A percentile compares a stretch with the other conserved stretches of the same genome.
Conservation (phyloP, 2,329 filamentous ascomycete species). For the Aspergillus sp. region DNA sequence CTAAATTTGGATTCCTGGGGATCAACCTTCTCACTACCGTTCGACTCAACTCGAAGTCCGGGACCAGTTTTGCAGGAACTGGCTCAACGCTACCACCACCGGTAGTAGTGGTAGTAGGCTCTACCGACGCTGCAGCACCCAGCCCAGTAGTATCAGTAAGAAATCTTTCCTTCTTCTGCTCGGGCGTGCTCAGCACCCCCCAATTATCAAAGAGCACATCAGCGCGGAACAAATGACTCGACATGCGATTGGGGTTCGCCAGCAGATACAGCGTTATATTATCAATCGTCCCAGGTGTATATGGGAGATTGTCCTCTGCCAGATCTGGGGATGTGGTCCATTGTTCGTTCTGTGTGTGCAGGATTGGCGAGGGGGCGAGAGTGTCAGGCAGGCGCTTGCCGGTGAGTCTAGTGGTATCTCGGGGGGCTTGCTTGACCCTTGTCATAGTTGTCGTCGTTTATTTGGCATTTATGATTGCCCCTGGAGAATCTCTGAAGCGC, state of each 20-base stretch:
- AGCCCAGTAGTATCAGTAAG: constrained; percentile 6
- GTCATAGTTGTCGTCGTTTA: constrained; percentile 3
- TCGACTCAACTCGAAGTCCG: constrained; percentile 43
- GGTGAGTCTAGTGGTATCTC: constrained; percentile 17
- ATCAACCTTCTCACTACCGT: constrained; percentile 69
- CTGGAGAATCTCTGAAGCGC: background rate
- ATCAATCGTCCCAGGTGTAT: constrained; percentile 25
- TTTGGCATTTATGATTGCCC: background rate
- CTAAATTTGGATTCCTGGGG: constrained; percentile 70
- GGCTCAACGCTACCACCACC: constrained; percentile 7
- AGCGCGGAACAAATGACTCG: constrained; percentile 51
- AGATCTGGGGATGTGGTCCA: constrained; percentile 30
- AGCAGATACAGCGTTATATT: constrained; percentile 45
- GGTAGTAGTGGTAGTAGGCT: background rate
- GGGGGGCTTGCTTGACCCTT: constrained; percentile 11
- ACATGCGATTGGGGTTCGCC: constrained; percentile 52
- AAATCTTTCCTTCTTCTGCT: constrained; percentile 21
- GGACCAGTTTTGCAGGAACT: constrained; percentile 15
- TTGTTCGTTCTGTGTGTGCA: constrained; percentile 12
- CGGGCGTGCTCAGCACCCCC: constrained; percentile 24
- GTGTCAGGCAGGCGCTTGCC: constrained; percentile 23
- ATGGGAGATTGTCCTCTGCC: constrained; percentile 15
- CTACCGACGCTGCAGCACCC: background rate
- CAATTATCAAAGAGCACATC: constrained; percentile 52
- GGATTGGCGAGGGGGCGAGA: constrained; percentile 15